phyloP scores from a whole-genome alignment of 768 basidiomycete genomes.

The Trametes elegans region DNA sequence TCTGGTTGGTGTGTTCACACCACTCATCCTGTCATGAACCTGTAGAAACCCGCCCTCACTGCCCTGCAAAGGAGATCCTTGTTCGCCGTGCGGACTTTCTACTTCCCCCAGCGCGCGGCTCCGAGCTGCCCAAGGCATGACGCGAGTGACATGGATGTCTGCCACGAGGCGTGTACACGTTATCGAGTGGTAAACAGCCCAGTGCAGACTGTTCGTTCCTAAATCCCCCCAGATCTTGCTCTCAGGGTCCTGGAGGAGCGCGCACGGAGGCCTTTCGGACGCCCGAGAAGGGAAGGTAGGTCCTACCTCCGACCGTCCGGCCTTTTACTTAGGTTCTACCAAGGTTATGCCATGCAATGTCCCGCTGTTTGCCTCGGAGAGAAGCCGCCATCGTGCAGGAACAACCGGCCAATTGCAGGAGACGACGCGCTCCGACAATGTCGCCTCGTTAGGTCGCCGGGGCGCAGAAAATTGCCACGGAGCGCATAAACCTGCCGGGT shows the following conservation, averaged over 20 bases:
- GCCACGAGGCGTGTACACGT: constrained; percentile 2
- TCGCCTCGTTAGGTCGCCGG: constrained; percentile 1
- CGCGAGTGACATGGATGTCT: background rate
- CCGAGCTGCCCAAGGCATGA: background rate
- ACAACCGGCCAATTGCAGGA: background rate
- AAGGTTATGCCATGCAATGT: background rate
- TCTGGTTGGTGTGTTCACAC: too few species aligned
- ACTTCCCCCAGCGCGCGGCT: background rate
- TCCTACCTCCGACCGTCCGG: constrained; percentile 1
- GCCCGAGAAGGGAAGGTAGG: background rate
- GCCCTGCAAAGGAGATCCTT: too few species aligned
- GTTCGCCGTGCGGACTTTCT: background rate
- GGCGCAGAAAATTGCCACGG: background rate
- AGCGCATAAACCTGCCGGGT: background rate
- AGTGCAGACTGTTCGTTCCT: background rate
- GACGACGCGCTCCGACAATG: background rate
- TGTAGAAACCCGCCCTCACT: too few species aligned
- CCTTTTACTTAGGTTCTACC: constrained; percentile 2
- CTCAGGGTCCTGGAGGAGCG: background rate
- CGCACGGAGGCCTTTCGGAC: background rate
- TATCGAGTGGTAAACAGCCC: background rate
- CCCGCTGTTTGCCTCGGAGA: background rate
- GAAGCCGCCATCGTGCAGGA: background rate
- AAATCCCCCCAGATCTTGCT: background rate
- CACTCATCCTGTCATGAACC: too few species aligned